phyloP scores from a whole-genome alignment of 176 grass and related monocot species.

The Urochloa ruziziensis region DNA sequence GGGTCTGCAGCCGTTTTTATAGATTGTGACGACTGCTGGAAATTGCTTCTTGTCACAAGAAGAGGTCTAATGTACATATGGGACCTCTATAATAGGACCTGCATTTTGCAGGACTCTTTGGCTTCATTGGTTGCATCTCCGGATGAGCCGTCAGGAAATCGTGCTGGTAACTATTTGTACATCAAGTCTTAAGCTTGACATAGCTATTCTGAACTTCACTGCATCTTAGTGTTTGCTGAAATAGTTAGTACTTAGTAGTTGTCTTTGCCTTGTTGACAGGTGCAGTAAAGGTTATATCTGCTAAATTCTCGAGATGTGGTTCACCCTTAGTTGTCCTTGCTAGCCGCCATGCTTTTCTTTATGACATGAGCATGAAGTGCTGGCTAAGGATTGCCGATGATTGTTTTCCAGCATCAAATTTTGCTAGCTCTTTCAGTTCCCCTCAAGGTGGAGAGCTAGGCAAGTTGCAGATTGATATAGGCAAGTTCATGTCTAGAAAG shows the following conservation, averaged over 20 bases:
- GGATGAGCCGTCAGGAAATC: conserved; percentile 55
- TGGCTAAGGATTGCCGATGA: conserved; percentile 95
- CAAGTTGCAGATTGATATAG: conserved; percentile 77
- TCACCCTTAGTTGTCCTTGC: conserved; percentile 82
- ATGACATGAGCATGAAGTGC: conserved; percentile 78
- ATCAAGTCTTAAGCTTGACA: not conserved
- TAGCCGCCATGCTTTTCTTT: conserved; percentile 79
- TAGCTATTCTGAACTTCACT: conserved; percentile 9
- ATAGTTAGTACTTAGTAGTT: conserved; percentile 1
- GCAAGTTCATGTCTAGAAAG: conserved; percentile 74
- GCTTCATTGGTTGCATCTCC: conserved; percentile 55
- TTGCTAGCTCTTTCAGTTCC: conserved; percentile 64
- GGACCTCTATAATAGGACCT: conserved; percentile 73
- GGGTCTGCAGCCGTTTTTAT: conserved; percentile 86
- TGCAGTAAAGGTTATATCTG: conserved; percentile 86
- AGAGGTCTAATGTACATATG: conserved; percentile 80
- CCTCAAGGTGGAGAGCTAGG: conserved; percentile 76
- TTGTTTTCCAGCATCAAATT: conserved; percentile 86
- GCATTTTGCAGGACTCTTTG: conserved; percentile 83
- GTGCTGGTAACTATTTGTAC: conserved; percentile 59
- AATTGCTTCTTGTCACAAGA: conserved; percentile 82
- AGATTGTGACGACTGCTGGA: conserved; percentile 85
- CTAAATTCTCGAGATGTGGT: conserved; percentile 86
- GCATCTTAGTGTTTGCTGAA: conserved; percentile 9
- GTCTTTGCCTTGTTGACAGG: conserved; percentile 48